These are phyloP conservation scores for Solanum infundibuliforme DNA, from an alignment of 257 asterid species.

Conservation along the genomic window DNA sequence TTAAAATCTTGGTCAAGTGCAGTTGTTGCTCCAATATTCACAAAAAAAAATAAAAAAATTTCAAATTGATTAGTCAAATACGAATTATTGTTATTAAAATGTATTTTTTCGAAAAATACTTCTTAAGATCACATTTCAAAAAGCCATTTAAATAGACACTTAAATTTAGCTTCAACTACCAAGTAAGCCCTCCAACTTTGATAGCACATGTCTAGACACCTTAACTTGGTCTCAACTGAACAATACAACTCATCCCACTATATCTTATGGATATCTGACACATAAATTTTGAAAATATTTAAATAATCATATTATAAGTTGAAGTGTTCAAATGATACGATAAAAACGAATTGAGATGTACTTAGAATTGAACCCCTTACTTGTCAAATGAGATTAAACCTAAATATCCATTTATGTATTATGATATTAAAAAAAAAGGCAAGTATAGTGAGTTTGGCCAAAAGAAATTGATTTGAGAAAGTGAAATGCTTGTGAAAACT, in stretches of 20 bases:
- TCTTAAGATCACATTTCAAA: too few relatives aligned
- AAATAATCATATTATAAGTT: neutral
- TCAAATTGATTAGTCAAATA: too few relatives aligned
- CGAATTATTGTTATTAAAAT: too few relatives aligned
- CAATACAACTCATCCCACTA: too few relatives aligned
- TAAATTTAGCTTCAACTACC: too few relatives aligned
- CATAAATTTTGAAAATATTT: neutral
- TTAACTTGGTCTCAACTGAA: neutral
- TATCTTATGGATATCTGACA: too few relatives aligned
- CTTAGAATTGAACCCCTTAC: neutral
- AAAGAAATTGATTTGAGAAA: neutral
- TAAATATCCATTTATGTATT: neutral
- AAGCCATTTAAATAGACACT: too few relatives aligned
- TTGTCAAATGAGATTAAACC: neutral
- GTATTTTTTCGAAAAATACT: too few relatives aligned
- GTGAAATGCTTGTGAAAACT: neutral
- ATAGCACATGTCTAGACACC: neutral
- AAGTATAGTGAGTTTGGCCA: neutral
- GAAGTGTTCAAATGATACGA: too few relatives aligned
- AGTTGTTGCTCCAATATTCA: neutral
- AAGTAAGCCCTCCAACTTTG: too few relatives aligned
- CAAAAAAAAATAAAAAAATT: rapidly evolving
- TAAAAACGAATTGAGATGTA: too few relatives aligned
- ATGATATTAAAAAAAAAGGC: neutral
- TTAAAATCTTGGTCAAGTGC: neutral